Evolutionary conservation across 2,329 filamentous ascomycete genomes (phyloP), one percentile per base, ranked within the genome.

Genomic region (Pezicula rhizophila): DNA sequence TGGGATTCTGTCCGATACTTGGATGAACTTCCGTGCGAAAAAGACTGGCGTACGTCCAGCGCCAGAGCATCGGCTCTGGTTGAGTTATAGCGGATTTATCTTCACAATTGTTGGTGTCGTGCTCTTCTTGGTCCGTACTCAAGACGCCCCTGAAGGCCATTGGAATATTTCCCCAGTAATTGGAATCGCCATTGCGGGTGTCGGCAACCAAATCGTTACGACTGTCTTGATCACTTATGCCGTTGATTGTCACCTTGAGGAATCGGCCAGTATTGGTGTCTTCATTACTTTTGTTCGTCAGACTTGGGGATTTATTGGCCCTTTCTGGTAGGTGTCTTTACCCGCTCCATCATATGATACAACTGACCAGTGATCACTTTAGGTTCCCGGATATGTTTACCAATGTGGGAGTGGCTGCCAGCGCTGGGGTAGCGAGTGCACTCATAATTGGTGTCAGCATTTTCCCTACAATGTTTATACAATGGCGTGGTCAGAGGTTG

Each of bases 221-320:
- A 82, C 80, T 0, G 74, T 82, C 2, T 59, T 80, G 39, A 75
- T 80, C 20, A 82, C 80, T 0, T 83, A 81, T 58, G 74, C 78
- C 0, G 74, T 84, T 1, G 80, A 83, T 54, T 78, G 76, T 56
- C 73, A 79, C 52, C 70, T 66, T 2, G 67, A 76, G 25, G 70
- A 78, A 37, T 69, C 77, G 0, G 73, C 73, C 1, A 72, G 73
- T 46, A 70, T 82, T 15, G 79, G 78, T 2, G 77, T 80, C 0
- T 82, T 81, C 52, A 71, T 82, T 53, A 80, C 72, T 3, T 68
- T 82, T 47, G 70, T 80, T 2, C 68, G 79, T 7, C 74, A 77
- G 49, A 73, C 71, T 1, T 78, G 72, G 71, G 74, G 74, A 1
- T 78, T 78, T 56, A 51, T 52, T 43, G 47, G 52, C 5, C 45